Conservation (phyloP, 257 asterid genomes). For the Lycium ferocissimum region DNA sequence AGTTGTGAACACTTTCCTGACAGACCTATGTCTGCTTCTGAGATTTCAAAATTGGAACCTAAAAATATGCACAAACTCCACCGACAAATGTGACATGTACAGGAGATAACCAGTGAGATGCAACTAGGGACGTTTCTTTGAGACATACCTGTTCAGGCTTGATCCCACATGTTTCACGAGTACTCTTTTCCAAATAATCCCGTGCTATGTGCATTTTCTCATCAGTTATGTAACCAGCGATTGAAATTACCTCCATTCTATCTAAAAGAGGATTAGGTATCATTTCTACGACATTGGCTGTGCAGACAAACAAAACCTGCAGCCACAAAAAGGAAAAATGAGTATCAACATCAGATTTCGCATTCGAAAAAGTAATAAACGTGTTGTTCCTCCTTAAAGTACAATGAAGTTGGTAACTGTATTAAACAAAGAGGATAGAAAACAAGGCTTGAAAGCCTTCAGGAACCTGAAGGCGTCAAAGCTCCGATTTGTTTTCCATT, state of each 20-base stretch:
- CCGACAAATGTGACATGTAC: not conserved
- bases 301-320: slow-evolving; percentile 97
- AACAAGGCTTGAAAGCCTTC: not conserved
- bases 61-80: slow-evolving; percentile 7
- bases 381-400: not conserved
- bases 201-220: slow-evolving; percentile 99
- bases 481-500: not conserved
- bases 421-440: slow-evolving; percentile 12
- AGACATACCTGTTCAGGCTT: slow-evolving; percentile 81
- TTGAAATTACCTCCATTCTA: slow-evolving; percentile 96
- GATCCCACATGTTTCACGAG: slow-evolving; percentile 96
- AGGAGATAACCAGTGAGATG: not conserved
- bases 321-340: slow-evolving; percentile 25
- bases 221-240: slow-evolving; percentile 96
- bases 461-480: not conserved
- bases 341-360: not conserved
- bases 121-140: not conserved
- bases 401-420: not conserved
- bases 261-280: slow-evolving; percentile 96
- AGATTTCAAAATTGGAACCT: not conserved
- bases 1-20: not conserved
- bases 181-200: slow-evolving; percentile 89
- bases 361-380: not conserved
- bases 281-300: slow-evolving; percentile 88
- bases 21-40: slow-evolving; percentile 18